Evolutionary conservation across 495 filamentous ascomycete species (phyloP), one percentile per base, ranked within the genome.

Genomic region (Aspergillus steynii): DNA sequence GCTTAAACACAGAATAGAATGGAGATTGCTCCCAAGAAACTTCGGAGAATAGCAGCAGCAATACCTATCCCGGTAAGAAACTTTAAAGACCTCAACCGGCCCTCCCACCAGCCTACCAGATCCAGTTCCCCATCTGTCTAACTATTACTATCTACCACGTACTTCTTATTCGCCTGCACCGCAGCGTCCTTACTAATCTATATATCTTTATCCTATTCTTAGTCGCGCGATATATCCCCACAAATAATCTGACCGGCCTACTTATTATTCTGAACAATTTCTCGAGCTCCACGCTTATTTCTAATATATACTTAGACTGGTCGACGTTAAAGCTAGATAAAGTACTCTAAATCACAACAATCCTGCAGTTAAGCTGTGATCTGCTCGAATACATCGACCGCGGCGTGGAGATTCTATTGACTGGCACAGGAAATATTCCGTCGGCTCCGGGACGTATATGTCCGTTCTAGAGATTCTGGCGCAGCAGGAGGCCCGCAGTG

Each of bases 401-500:
- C 51, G 51, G 51, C 51, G 51, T 53, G 3, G 51, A 53, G 51
- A 53, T 53, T 26, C 51, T 53, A 26, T 20, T 53, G 27, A 32
- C 51, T 5, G 51, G 51, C 51, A 26, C 51, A 4, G 51, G 51
- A 14, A 3, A 53, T n/a, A 14, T 53, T 26, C 29, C 31, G 51
- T 53, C 51, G 4, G 51, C 51, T 9, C 51, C 20, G 51, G 51
- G 29, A 31, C 51, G 3, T 53, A 53, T 20, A 28, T 53, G 51
- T 28, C 51, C 6, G 3, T 53, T 28, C 51, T 53, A 10, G 51
- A 28, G 51, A 26, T 26, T 6, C 51, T 53, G 27, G 51, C 51
- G 51, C 51, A 53, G 51, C 51, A 53, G 29, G 51, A 53, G 51
- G 51, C 51, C 27, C 51, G 51, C 27, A 53, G 51, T 53, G 51